These are phyloP conservation scores for Sugiyamaella japonica DNA, from an alignment of 1,139 yeast genomes.

Conservation along the genomic window DNA sequence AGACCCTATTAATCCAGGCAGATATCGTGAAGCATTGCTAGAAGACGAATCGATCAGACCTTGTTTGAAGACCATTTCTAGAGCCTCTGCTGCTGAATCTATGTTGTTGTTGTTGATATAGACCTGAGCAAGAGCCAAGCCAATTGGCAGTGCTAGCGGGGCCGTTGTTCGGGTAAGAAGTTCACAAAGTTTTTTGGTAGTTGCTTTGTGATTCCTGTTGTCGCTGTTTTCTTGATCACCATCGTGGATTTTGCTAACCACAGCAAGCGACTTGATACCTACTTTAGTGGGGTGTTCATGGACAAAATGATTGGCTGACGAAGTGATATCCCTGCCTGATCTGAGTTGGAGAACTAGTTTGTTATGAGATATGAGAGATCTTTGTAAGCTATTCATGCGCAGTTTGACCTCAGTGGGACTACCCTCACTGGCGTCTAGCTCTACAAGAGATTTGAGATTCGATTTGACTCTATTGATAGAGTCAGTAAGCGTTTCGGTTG, in stretches of 20 bases:
- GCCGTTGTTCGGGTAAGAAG: conserved; percentile 5
- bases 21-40: conserved; percentile 33
- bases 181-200: conserved; percentile 7
- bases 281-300: conserved; percentile 6
- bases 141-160: conserved; percentile 19
- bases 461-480: conserved; percentile 2
- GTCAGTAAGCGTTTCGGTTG: conserved; percentile 2
- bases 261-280: conserved; percentile 13
- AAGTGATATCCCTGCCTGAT: conserved; percentile 16
- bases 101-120: conserved; percentile 45
- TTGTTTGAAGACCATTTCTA: conserved; percentile 40
- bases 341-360: conserved; percentile 7
- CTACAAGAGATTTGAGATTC: conserved; percentile 9
- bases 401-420: conserved; percentile 6
- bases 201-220: background rate
- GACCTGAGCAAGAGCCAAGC: conserved; percentile 47
- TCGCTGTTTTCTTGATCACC: conserved; percentile 24
- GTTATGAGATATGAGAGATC: conserved; percentile 7
- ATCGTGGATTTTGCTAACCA: conserved; percentile 11
- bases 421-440: conserved; percentile 11
- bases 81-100: conserved; percentile 48
- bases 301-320: conserved; percentile 9
- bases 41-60: conserved; percentile 13
- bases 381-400: conserved; percentile 9
- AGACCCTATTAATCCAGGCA: conserved; percentile 48